phyloP scores from a whole-genome alignment of 371 early-diverging fungal species.

The Mortierella sp. region DNA sequence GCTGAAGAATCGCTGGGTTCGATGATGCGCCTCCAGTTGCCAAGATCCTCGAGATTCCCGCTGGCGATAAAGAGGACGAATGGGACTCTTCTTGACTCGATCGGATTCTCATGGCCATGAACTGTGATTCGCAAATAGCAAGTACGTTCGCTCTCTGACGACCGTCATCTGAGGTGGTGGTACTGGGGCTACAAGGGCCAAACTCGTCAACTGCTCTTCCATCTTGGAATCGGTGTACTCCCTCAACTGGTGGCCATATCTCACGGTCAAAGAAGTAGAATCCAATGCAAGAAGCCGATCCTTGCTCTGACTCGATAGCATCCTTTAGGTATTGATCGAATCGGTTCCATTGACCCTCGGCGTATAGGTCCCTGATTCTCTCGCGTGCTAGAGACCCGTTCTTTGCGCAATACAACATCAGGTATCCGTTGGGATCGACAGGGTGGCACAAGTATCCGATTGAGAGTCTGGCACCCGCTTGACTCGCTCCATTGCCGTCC shows the following conservation, averaged over 20 bases:
- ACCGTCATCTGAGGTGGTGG: slow-evolving; percentile 1
- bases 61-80: slow-evolving; percentile 11
- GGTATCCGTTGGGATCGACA: slow-evolving; percentile 63
- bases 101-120: slow-evolving; percentile 74
- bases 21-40: slow-evolving; percentile 84
- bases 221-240: slow-evolving; percentile 73
- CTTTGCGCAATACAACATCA: slow-evolving; percentile 86
- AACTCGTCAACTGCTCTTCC: slow-evolving; percentile 63
- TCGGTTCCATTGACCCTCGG: slow-evolving; percentile 64
- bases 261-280: slow-evolving; percentile 82
- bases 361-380: slow-evolving; percentile 69
- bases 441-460: slow-evolving; percentile 83
- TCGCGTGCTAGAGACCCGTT: slow-evolving; percentile 86
- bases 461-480: slow-evolving; percentile 36
- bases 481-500: not conserved
- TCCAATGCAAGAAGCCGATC: slow-evolving; percentile 55
- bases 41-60: slow-evolving; percentile 57
- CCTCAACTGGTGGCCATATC: slow-evolving; percentile 80
- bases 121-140: slow-evolving; percentile 80
- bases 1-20: slow-evolving; percentile 65
- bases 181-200: slow-evolving; percentile 3
- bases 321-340: slow-evolving; percentile 60
- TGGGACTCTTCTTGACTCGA: slow-evolving; percentile 5
- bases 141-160: slow-evolving; percentile 60
- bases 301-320: slow-evolving; percentile 7